Conservation (phyloP, 2,329 filamentous ascomycete genomes). For the Alternaria triticimaculans region DNA sequence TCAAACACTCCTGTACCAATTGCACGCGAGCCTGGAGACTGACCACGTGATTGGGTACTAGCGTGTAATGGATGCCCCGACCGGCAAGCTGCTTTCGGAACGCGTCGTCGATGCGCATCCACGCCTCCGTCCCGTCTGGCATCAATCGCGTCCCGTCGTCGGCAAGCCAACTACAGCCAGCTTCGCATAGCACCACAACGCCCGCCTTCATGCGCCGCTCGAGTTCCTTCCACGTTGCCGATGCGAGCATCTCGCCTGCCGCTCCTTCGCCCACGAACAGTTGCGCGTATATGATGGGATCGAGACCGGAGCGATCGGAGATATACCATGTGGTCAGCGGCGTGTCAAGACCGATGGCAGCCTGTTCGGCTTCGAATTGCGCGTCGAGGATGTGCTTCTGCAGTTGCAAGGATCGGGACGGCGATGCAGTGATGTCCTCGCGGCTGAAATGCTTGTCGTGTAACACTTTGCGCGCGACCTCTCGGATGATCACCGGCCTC, state of each 20-base stretch:
- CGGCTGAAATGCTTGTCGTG: constrained; percentile 42
- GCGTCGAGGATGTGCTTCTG: constrained; percentile 50
- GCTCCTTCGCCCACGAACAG: constrained; percentile 38
- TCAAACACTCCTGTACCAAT: not conserved
- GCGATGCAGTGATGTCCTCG: constrained; percentile 41
- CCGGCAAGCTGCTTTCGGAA: constrained; percentile 27
- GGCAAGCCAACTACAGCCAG: constrained; percentile 42
- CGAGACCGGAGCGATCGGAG: constrained; percentile 54
- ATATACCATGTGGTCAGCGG: constrained; percentile 44
- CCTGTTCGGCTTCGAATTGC: constrained; percentile 43
- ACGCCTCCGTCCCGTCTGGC: constrained; percentile 33
- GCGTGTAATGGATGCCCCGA: constrained; percentile 25
- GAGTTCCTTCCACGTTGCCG: constrained; percentile 40
- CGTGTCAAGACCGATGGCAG: not conserved
- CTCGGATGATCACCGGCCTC: constrained; percentile 37
- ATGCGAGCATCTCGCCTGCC: constrained; percentile 27
- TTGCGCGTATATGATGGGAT: constrained; percentile 52
- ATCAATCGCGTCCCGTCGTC: constrained; percentile 51
- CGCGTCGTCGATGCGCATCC: constrained; percentile 30
- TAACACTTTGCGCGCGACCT: constrained; percentile 51
- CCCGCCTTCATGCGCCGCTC: constrained; percentile 42
- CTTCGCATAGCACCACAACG: constrained; percentile 51
- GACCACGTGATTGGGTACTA: constrained; percentile 11
- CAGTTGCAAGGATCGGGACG: constrained; percentile 40
- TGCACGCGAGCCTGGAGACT: not conserved